Conservation (phyloP, 208 protist genomes). For the Trypanosoma lewisi region DNA sequence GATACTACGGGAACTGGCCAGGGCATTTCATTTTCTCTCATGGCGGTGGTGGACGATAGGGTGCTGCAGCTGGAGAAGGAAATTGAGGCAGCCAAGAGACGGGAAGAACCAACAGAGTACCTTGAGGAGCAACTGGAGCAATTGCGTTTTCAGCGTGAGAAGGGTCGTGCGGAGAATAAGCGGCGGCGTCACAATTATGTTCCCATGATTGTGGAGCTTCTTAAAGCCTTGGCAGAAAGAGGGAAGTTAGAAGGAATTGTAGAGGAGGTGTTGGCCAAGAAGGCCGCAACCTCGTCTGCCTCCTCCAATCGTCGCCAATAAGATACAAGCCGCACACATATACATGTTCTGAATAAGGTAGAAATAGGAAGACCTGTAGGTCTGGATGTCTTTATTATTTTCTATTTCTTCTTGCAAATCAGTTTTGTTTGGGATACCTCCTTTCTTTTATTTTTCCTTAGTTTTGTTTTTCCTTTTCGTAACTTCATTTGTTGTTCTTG, state of each 20-base stretch:
- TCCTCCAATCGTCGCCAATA: not conserved
- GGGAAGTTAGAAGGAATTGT: constrained; percentile 80
- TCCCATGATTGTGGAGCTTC: constrained; percentile 93
- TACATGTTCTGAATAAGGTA: not conserved
- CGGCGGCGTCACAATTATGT: constrained; percentile 97
- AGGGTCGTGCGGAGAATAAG: constrained; percentile 90
- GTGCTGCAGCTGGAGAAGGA: constrained; percentile 63
- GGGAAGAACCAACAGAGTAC: constrained; percentile 55
- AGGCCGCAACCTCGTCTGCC: not conserved
- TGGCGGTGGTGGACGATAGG: constrained; percentile 94
- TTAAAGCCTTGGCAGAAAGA: constrained; percentile 93
- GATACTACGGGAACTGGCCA: constrained; percentile 48
- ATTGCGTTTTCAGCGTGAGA: constrained; percentile 43
- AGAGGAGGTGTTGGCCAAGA: constrained; percentile 29
- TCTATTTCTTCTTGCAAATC: too few species aligned
- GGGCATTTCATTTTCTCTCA: constrained; percentile 95
- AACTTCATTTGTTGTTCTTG: not conserved
- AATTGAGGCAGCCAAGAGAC: constrained; percentile 34
- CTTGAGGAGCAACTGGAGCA: constrained; percentile 59
- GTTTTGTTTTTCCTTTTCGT: constrained; percentile 23
- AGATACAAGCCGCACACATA: not conserved
- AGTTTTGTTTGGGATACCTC: too few species aligned
- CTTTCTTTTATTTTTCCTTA: constrained; percentile 16
- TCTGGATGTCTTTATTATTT: too few species aligned
- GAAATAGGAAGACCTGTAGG: too few species aligned